Evolutionary conservation across 176 grass and related monocot species (phyloP).

Genomic region (Metroxylon sagu): DNA sequence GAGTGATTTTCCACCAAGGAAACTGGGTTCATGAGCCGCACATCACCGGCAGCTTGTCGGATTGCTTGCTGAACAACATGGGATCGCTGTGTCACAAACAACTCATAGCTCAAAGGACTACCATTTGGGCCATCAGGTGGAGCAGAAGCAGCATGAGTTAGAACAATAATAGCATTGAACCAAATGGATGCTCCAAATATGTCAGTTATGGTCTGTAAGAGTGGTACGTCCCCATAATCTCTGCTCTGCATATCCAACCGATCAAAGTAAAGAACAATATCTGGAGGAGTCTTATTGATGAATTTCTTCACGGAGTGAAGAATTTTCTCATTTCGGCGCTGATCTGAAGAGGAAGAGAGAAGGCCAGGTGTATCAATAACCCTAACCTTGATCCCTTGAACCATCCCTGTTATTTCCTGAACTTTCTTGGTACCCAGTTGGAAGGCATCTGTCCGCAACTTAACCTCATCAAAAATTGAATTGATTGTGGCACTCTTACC

Average conservation of each 20-base stretch:
- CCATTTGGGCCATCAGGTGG: conserved; percentile 83
- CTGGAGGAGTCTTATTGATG: conserved; percentile 59
- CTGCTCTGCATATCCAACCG: conserved; percentile 81
- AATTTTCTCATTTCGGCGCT: conserved; percentile 66
- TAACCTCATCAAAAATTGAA: conserved; percentile 67
- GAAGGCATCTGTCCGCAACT: conserved; percentile 67
- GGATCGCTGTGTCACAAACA: conserved; percentile 86
- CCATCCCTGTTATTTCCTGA: conserved; percentile 55
- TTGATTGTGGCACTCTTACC: conserved; percentile 96
- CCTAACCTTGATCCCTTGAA: conserved; percentile 75
- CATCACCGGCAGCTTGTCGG: conserved; percentile 75
- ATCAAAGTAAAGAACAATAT: conserved; percentile 98
- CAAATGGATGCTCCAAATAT: conserved; percentile 68
- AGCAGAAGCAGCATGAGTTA: conserved; percentile 91
- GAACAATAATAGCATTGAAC: conserved; percentile 92
- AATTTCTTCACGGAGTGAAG: conserved; percentile 69
- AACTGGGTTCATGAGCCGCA: conserved; percentile 92
- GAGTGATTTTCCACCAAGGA: conserved; percentile 86
- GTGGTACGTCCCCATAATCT: conserved; percentile 68
- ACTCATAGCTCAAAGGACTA: conserved; percentile 88
- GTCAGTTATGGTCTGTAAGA: conserved; percentile 65
- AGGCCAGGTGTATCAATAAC: conserved; percentile 95
- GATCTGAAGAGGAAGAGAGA: conserved; percentile 59
- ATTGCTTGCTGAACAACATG: conserved; percentile 97
- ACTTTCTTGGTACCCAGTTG: conserved; percentile 61